These are phyloP conservation scores for Amanita fuliginea DNA, from an alignment of 768 basidiomycete species.

Conservation along the genomic window DNA sequence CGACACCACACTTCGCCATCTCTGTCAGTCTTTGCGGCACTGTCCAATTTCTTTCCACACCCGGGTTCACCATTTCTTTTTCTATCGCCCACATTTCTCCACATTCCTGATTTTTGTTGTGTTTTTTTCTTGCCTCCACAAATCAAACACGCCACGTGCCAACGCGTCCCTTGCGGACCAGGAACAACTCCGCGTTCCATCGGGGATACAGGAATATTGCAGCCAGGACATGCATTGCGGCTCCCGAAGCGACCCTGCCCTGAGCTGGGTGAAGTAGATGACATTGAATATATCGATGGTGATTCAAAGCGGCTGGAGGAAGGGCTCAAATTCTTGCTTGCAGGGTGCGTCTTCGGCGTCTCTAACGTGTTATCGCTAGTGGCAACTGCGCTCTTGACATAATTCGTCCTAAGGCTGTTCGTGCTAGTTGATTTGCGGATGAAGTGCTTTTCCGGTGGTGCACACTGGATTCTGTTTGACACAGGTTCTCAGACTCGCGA, in stretches of 20 bases:
- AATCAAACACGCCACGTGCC: constrained; percentile 70
- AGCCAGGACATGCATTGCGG: constrained; percentile 61
- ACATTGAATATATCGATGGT: constrained; percentile 10
- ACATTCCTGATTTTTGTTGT: constrained; percentile 18
- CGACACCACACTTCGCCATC: constrained; percentile 75
- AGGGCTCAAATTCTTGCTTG: constrained; percentile 2
- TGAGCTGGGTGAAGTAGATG: constrained; percentile 22
- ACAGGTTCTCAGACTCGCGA: background rate
- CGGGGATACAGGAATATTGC: constrained; percentile 57
- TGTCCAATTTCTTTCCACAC: constrained; percentile 76
- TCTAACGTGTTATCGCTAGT: background rate
- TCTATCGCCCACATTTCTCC: constrained; percentile 23
- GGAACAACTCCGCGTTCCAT: constrained; percentile 85
- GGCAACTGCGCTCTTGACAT: constrained; percentile 1
- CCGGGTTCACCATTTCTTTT: constrained; percentile 53
- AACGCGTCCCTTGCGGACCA: constrained; percentile 71
- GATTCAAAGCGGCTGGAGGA: constrained; percentile 19
- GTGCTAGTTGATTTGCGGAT: constrained; percentile 23
- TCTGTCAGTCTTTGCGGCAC: constrained; percentile 63
- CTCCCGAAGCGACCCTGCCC: constrained; percentile 38
- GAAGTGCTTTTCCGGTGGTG: constrained; percentile 29
- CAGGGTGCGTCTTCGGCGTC: background rate
- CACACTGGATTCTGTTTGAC: constrained; percentile 23
- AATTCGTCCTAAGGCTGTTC: constrained; percentile 12
- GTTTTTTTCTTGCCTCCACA: constrained; percentile 62